phyloP scores from a whole-genome alignment of 495 filamentous ascomycete genomes.

The Cercophora newfieldiana region DNA sequence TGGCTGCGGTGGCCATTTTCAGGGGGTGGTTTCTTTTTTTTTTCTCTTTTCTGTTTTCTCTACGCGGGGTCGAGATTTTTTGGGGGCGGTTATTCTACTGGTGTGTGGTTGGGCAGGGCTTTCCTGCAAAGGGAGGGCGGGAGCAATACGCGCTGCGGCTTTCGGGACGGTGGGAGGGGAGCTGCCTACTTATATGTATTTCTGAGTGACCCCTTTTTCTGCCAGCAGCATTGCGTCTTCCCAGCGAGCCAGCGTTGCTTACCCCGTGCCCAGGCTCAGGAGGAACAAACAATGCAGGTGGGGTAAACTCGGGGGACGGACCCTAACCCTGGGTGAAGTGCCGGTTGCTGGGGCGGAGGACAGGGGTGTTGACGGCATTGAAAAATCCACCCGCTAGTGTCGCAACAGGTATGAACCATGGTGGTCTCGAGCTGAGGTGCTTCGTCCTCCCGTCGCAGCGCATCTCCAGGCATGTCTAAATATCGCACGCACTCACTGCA shows the following conservation, averaged over 20 bases:
- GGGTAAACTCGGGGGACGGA: background rate
- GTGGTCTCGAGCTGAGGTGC: slow-evolving; percentile 4
- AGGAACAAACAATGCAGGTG: background rate
- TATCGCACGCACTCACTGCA: background rate
- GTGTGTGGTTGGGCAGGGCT: background rate
- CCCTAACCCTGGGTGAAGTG: slow-evolving; percentile 11
- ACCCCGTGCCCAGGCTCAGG: slow-evolving; percentile 4
- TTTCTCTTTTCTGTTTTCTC: background rate
- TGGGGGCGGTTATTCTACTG: background rate
- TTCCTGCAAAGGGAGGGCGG: too few species aligned
- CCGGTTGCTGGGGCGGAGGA: background rate
- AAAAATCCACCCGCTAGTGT: slow-evolving; percentile 12
- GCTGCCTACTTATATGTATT: background rate
- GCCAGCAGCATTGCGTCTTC: background rate
- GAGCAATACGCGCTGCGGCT: background rate
- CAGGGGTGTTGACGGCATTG: slow-evolving; percentile 1
- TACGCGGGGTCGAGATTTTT: background rate
- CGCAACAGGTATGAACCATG: background rate
- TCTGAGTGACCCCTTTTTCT: background rate
- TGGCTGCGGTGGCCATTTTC: slow-evolving; percentile 11
- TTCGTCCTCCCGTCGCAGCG: slow-evolving; percentile 10
- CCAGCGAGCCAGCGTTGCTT: background rate
- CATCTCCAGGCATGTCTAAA: background rate
- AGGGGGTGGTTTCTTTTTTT: background rate
- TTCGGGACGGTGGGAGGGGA: background rate